A percentile compares a stretch with the other conserved stretches of the same genome.
Conservation (phyloP, 192 early-diverging fungal species). For the Gamsiella multidivaricata region DNA sequence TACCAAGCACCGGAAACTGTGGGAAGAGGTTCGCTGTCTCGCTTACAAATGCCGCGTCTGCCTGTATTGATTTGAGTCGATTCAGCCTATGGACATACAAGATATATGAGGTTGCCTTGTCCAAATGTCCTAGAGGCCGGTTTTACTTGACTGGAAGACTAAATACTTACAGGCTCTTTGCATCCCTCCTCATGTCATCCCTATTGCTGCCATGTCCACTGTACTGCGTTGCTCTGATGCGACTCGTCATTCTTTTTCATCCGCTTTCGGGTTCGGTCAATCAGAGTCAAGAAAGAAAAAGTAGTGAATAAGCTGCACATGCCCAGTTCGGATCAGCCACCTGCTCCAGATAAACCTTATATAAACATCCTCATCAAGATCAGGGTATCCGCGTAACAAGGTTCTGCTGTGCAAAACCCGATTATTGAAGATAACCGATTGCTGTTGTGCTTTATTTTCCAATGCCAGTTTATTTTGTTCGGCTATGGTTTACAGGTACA, state of each 20-base stretch:
- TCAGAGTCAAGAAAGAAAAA: conserved; percentile 4
- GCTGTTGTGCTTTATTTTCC: no score
- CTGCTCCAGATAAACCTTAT: no score
- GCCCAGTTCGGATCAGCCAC: no score
- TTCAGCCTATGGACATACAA: conserved; percentile 68
- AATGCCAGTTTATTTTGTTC: no score
- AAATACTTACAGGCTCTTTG: conserved; percentile 37
- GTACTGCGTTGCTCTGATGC: conserved; percentile 17
- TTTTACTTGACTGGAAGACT: no score
- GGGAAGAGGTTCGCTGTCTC: conserved; percentile 66
- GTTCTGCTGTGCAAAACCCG: no score
- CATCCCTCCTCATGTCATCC: conserved; percentile 47
- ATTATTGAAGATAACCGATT: no score
- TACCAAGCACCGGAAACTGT: conserved; percentile 70
- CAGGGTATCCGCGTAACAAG: no score
- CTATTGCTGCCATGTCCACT: conserved; percentile 30
- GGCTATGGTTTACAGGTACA: conserved; percentile 78
- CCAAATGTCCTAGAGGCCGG: no score
- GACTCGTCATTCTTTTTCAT: conserved; percentile 8
- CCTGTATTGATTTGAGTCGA: conserved; percentile 79
- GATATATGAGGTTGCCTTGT: background rate
- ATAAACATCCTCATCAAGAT: no score
- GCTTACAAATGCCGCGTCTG: conserved; percentile 80
- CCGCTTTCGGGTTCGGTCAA: background rate
- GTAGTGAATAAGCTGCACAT: background rate